Evolutionary conservation across 23 red algal species (phyloP).

Genomic region (Pyropia yezoensis): DNA sequence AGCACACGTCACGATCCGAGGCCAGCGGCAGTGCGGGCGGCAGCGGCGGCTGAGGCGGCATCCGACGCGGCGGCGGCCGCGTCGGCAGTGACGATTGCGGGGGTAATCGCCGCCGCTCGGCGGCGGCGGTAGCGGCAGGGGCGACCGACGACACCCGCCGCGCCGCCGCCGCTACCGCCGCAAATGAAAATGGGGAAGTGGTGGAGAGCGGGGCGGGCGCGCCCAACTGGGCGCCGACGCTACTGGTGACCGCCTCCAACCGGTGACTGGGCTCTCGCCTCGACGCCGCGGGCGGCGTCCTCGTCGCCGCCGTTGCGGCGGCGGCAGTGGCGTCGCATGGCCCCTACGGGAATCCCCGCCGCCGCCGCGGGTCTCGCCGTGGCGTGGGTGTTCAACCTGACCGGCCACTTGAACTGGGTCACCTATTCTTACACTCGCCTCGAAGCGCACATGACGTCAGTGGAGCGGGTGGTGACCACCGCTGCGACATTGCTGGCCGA

Average conservation of each 20-base stretch:
- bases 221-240: conserved; percentile 17
- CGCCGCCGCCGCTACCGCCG: too few species aligned
- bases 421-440: conserved; percentile 16
- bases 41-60: too few species aligned
- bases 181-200: too few species aligned
- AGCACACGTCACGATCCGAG: too few species aligned
- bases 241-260: conserved; percentile 26
- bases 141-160: conserved; percentile 5
- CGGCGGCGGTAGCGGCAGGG: conserved; percentile 23
- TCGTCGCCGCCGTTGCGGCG: conserved; percentile 11
- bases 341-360: neutral
- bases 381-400: conserved; percentile 17
- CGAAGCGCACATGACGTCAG: conserved; percentile 41
- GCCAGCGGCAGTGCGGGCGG: too few species aligned
- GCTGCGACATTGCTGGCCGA: neutral
- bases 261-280: conserved; percentile 32
- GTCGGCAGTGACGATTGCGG: too few species aligned
- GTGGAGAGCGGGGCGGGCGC: conserved; percentile 6
- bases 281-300: conserved; percentile 3
- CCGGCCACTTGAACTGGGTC: conserved; percentile 14
- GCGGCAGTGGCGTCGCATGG: neutral
- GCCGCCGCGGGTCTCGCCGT: conserved; percentile 29
- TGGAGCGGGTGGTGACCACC: conserved; percentile 31
- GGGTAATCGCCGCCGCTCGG: too few species aligned
- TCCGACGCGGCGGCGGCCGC: too few species aligned